Evolutionary conservation across 2,329 filamentous ascomycete genomes (phyloP).

Genomic region (Trichoderma harzianum): DNA sequence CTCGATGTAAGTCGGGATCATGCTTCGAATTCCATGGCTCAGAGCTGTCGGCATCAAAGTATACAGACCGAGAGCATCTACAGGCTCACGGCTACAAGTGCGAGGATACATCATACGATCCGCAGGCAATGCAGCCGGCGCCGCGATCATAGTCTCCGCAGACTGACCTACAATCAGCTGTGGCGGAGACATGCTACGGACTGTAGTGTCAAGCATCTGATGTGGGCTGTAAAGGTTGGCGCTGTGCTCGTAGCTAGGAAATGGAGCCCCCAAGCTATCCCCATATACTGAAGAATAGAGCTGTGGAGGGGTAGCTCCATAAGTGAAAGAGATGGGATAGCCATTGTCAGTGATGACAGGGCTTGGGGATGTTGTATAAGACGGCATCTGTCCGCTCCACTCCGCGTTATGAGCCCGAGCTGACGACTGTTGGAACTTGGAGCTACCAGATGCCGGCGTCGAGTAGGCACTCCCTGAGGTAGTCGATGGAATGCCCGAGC

Average conservation of each 20-base stretch:
- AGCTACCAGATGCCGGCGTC: constrained; percentile 41
- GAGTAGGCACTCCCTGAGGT: constrained; percentile 48
- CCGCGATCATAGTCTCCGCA: constrained; percentile 48
- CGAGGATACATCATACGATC: constrained; percentile 34
- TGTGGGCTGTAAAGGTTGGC: constrained; percentile 35
- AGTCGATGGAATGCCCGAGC: constrained; percentile 43
- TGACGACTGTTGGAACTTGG: constrained; percentile 28
- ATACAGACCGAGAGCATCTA: constrained; percentile 37
- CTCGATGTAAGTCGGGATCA: constrained; percentile 49
- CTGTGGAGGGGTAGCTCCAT: constrained; percentile 28
- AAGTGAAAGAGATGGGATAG: constrained; percentile 31
- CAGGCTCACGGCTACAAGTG: constrained; percentile 41
- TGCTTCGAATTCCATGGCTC: constrained; percentile 38
- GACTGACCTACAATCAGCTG: constrained; percentile 44
- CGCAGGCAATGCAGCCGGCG: constrained; percentile 39
- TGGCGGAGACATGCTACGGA: constrained; percentile 52
- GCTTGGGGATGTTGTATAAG: constrained; percentile 25
- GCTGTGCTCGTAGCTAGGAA: constrained; percentile 38
- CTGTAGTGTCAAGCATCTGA: constrained; percentile 39
- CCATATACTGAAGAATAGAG: constrained; percentile 36
- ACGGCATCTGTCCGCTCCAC: constrained; percentile 33
- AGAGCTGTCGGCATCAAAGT: constrained; percentile 33
- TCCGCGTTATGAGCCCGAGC: constrained; percentile 29
- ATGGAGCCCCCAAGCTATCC: constrained; percentile 28
- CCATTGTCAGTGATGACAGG: constrained; percentile 23